phyloP scores from a whole-genome alignment of 805 yeast species.

The Monosporozyma siamensis region DNA sequence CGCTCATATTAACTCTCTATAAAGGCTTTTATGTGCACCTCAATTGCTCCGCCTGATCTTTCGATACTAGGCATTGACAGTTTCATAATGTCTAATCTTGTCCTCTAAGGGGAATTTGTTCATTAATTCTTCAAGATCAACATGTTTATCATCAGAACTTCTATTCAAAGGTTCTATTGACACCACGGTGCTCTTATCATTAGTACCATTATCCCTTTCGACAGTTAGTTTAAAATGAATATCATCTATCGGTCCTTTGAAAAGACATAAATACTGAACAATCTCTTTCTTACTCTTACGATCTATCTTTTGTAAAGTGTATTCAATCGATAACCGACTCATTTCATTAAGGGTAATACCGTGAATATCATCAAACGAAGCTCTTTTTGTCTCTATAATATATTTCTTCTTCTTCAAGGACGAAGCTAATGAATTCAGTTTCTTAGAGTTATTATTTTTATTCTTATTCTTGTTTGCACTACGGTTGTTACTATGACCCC shows the following conservation, averaged over 20 bases:
- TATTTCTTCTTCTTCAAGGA: not conserved
- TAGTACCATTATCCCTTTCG: constrained; percentile 5
- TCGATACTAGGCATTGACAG: not conserved
- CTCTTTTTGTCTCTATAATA: not conserved
- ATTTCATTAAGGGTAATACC: constrained; percentile 21
- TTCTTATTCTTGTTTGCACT: not conserved
- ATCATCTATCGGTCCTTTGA: not conserved
- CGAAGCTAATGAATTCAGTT: not conserved
- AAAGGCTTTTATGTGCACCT: too few relatives aligned
- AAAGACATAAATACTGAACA: constrained; percentile 23
- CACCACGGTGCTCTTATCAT: not conserved
- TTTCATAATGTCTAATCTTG: not conserved
- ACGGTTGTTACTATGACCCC: constrained; percentile 1
- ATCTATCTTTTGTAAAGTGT: constrained; percentile 16
- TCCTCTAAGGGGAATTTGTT: not conserved
- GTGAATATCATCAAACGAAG: constrained; percentile 26
- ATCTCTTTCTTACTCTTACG: constrained; percentile 12
- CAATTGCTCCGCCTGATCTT: too few relatives aligned
- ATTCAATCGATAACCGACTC: constrained; percentile 21
- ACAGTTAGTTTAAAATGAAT: constrained; percentile 24
- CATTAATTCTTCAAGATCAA: not conserved
- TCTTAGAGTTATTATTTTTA: not conserved
- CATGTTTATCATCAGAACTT: not conserved
- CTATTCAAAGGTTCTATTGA: not conserved
- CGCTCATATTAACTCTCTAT: too few relatives aligned